Evolutionary conservation across 805 yeast genomes (phyloP), one percentile per base, ranked within the genome.

Genomic region (Nakazawaea molendinolei): DNA sequence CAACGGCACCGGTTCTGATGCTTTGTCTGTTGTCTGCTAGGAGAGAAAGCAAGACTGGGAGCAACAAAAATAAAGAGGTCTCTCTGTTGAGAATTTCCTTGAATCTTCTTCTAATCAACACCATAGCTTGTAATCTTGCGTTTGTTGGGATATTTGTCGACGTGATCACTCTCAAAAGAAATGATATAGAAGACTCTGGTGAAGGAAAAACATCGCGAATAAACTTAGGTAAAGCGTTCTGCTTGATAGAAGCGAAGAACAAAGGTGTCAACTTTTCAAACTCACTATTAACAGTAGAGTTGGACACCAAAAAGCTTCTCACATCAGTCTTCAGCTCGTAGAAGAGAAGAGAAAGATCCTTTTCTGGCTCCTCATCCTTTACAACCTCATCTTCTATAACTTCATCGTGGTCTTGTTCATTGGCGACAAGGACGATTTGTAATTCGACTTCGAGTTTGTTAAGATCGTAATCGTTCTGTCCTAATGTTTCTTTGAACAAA

Each of bases 361-460:
- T 55, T 13, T 42, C 51, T n/a, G 46, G 44, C 17, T 53, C 42
- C 29, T 55, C 57, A 56, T 40, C 25, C 4, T 45, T 50, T 15
- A 48, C 47, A 19, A 42, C 31, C 19, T 41, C 60, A 16, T 62
- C 51, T 38, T 8, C 44, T 7, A 38, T 40, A 3, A 47, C 44
- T 4, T 23, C 23, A 10, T 33, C 32, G 2, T 30, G 28, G 13
- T 35, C 37, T 3, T 44, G 46, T 8, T 45, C 50, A 12, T 50
- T 43, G 9, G 45, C 48, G 19, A 57, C 47, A 34, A 86, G 57
- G 1, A 89, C 77, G 1, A 81, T 69, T 58, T 85, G 83, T 31
- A 86, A 60, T 36, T 70, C 67, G 66, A 86, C 71, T 60, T 80
- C 89, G 20, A 79, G 59, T 4, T 63, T 45, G 20, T 69, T 75